Base-by-base conservation (phyloP, 164 flowering plant genomes). In the Tinospora cordifolia region DNA sequence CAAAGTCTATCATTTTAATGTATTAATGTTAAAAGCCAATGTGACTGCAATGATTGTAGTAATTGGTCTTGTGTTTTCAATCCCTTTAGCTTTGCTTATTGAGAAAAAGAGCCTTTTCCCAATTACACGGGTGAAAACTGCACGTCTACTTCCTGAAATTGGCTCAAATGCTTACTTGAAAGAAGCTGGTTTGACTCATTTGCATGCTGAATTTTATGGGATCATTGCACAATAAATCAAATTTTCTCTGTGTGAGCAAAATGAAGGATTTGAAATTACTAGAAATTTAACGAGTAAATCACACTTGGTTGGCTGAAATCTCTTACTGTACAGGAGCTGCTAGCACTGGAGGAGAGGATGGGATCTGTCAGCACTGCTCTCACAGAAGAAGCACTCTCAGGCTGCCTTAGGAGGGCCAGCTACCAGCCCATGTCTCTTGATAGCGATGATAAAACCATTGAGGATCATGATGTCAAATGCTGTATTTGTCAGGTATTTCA, bases 281-380 rank as follows among this genome's bases (percentile, higher is more conserved):
- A 54, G 59, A 8, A 60, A 60, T 17, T 60, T 6, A 14, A 60
- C 4, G 1, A n/a, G 4, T 12, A 60, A 26, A 25, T 24, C 5
- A 60, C 25, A 13, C 17, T 26, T 60, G 34, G 36, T 10, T 27
- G 21, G 17, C 24, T 19, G 38, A 64, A 19, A 34, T 36, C 36
- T 64, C 0, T 30, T 54, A 13, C 39, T 74, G 74, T 65, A 73
- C 83, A 92, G 98, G 97, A 94, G 72, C 76, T 94, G 75, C 72
- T 92, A 60, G 98, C 90, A 73, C 84, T 94, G 34, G 98, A 87
- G 80, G 98, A 94, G 78, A 82, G 84, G 71, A 94, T 94, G 91
- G 98, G 98, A 63, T 82, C 80, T 12, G 97, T 92, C 51, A 92
- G 93, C 81, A 94, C 95, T 57, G 97, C 92, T 7, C 83, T 94